A percentile compares a stretch with the other conserved stretches of the same genome.
Conservation (phyloP, 2,329 filamentous ascomycete genomes). For the Periconia sp. region DNA sequence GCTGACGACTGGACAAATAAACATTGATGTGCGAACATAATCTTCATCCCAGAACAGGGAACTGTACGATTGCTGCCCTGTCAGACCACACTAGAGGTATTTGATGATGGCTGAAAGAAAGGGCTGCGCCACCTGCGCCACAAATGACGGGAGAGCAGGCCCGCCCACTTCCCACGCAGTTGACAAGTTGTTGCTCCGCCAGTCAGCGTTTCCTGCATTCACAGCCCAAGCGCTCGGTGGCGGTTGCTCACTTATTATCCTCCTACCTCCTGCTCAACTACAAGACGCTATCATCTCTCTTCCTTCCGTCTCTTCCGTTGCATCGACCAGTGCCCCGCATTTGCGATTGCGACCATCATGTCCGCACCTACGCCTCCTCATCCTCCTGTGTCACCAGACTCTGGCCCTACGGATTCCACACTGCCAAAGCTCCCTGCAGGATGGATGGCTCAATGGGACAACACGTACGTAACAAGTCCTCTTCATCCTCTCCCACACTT, state of each 20-base stretch:
- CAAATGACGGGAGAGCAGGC: not conserved
- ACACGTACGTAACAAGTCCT: slow-evolving; percentile 27
- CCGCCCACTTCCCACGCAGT: too few species aligned
- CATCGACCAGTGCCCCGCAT: slow-evolving; percentile 6
- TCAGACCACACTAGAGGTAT: too few species aligned
- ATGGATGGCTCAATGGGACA: slow-evolving; percentile 46
- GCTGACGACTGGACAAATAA: too few species aligned
- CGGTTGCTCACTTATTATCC: slow-evolving; percentile 3
- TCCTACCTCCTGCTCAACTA: not conserved
- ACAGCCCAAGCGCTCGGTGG: slow-evolving; percentile 18
- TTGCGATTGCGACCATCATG: slow-evolving; percentile 22
- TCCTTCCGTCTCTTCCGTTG: not conserved
- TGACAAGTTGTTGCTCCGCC: slow-evolving; percentile 7
- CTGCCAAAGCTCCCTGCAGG: slow-evolving; percentile 42
- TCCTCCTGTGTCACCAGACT: slow-evolving; percentile 41
- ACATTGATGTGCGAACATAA: too few species aligned
- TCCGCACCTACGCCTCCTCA: slow-evolving; percentile 39
- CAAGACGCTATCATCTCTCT: not conserved
- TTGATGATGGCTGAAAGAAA: not conserved
- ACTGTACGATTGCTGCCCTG: too few species aligned
- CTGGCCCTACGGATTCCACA: slow-evolving; percentile 42
- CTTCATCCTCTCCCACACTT: not conserved
- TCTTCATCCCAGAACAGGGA: too few species aligned
- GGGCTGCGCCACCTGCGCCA: slow-evolving; percentile 3
- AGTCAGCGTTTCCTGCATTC: slow-evolving; percentile 19